These are phyloP conservation scores for Lodderomyces beijingensis DNA, from an alignment of 1,139 yeast species.

Conservation along the genomic window DNA sequence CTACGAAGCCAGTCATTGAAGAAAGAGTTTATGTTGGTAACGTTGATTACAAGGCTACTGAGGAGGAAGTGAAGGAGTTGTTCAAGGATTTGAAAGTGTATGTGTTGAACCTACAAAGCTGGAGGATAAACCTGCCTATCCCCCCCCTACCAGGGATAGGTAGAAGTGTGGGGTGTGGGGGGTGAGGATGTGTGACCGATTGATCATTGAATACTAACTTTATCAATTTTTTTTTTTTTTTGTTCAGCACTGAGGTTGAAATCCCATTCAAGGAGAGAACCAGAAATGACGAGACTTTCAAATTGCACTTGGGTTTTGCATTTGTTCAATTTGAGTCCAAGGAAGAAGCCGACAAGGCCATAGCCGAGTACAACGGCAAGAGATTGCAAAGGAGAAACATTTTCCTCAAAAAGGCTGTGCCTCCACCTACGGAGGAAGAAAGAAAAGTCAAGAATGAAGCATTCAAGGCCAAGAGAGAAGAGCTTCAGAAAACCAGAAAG, in stretches of 20 bases:
- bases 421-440: conserved; percentile 50
- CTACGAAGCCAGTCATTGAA: conserved; percentile 29
- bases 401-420: conserved; percentile 47
- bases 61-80: conserved; percentile 44
- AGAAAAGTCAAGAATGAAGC: conserved; percentile 36
- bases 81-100: conserved; percentile 38
- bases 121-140: no score
- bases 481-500: conserved; percentile 20
- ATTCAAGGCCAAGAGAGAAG: conserved; percentile 32
- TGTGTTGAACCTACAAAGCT: conserved; percentile 13
- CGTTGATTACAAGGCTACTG: conserved; percentile 49
- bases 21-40: conserved; percentile 51
- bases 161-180: no score
- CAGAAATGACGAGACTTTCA: conserved; percentile 29
- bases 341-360: conserved; percentile 46
- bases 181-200: background rate
- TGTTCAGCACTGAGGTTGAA: conserved; percentile 28
- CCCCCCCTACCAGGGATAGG: no score
- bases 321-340: conserved; percentile 49
- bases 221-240: conserved; percentile 1
- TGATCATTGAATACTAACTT: background rate
- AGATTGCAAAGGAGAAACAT: conserved; percentile 45
- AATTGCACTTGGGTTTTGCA: conserved; percentile 49
- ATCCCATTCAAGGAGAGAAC: conserved; percentile 37
- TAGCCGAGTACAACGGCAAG: conserved; percentile 40